Conservation (phyloP, 2,329 filamentous ascomycete genomes). For the Talaromyces funiculosus region DNA sequence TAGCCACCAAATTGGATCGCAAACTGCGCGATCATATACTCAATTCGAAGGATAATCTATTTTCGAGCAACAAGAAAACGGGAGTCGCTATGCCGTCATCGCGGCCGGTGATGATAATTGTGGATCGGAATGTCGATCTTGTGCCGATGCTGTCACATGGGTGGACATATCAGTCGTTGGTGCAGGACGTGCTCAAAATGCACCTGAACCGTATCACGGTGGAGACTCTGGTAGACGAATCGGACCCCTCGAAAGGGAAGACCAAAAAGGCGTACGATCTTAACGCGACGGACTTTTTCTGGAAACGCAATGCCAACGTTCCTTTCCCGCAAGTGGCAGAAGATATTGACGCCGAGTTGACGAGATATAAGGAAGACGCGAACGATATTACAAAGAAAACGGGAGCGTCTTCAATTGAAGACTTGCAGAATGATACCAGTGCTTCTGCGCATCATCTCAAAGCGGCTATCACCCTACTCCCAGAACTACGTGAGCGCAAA, state of each 20-base stretch:
- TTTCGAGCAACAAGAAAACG: conserved; percentile 63
- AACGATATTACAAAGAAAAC: conserved; percentile 93
- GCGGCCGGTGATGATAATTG: conserved; percentile 82
- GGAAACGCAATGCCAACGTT: conserved; percentile 82
- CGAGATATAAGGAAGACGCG: conserved; percentile 91
- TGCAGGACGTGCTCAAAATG: conserved; percentile 72
- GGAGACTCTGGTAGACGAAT: conserved; percentile 73
- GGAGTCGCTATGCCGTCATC: conserved; percentile 61
- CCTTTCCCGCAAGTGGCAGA: conserved; percentile 96
- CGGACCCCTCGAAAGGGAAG: conserved; percentile 65
- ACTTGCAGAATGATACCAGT: conserved; percentile 81
- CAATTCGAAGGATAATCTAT: conserved; percentile 96
- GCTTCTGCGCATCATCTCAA: conserved; percentile 92
- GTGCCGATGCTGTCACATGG: conserved; percentile 99
- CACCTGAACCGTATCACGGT: conserved; percentile 91
- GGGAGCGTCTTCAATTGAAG: conserved; percentile 84
- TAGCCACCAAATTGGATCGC: conserved; percentile 86
- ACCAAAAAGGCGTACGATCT: conserved; percentile 88
- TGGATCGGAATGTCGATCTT: conserved; percentile 91
- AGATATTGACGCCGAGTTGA: conserved; percentile 89
- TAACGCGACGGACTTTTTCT: conserved; percentile 89
- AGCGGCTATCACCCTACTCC: conserved; percentile 86
- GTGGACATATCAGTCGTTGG: conserved; percentile 81
- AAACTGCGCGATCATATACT: conserved; percentile 94
- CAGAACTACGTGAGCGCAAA: conserved; percentile 88